Evolutionary conservation across 305 asterid genomes (phyloP).

Genomic region (Solanum aculeatissimum): DNA sequence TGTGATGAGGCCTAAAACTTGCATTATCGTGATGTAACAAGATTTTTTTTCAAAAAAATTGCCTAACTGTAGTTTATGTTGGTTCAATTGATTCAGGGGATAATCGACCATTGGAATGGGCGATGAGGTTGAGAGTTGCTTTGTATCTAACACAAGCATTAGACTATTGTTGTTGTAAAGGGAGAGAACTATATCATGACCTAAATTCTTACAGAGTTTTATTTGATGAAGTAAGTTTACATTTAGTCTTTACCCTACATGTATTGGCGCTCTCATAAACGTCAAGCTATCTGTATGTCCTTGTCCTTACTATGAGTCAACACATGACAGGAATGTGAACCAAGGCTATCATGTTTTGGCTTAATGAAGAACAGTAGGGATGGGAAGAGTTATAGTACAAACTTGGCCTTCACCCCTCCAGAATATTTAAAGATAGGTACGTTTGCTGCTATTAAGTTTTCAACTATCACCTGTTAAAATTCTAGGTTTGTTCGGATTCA

Average conservation of each 20-base stretch:
- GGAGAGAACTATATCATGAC: conserved; percentile 32
- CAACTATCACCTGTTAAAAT: background rate
- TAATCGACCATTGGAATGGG: conserved; percentile 34
- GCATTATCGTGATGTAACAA: background rate
- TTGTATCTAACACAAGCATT: conserved; percentile 37
- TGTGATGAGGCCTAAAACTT: background rate
- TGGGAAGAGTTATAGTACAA: conserved; percentile 41
- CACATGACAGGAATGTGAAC: conserved; percentile 29
- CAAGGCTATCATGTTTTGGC: conserved; percentile 44
- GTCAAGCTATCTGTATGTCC: background rate
- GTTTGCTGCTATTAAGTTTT: background rate
- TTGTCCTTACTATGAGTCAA: background rate
- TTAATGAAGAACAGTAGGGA: conserved; percentile 44
- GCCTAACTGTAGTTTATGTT: background rate
- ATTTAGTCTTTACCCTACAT: background rate
- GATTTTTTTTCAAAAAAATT: background rate
- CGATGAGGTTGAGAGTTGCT: conserved; percentile 46
- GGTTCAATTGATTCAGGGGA: conserved; percentile 23
- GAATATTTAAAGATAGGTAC: conserved; percentile 38
- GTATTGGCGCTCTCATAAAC: background rate
- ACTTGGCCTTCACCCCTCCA: conserved; percentile 40
- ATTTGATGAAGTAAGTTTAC: conserved; percentile 26
- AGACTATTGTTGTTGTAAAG: conserved; percentile 38
- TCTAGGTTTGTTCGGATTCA: background rate
- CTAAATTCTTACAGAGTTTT: conserved; percentile 37